Evolutionary conservation across 192 early-diverging fungal genomes (phyloP), one percentile per base, ranked within the genome.

Genomic region (Entomortierella parvispora): DNA sequence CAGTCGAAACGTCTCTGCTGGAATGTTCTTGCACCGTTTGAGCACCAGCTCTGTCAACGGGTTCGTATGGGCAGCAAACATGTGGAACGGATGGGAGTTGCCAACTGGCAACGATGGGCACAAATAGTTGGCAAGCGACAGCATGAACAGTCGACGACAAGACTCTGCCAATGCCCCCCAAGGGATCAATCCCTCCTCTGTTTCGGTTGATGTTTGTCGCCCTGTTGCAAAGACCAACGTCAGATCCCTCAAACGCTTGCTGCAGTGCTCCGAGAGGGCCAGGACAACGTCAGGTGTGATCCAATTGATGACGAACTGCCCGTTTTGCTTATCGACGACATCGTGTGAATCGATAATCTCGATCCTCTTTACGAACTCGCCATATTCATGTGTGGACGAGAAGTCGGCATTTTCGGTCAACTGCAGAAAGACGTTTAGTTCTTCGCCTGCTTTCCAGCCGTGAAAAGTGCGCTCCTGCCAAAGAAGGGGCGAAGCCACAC

Each of bases 271-370:
- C 23, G 65, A 77, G 29, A 77, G 53, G n/a, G 74, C 74, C 20
- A 77, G 66, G 54, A 68, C 61, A n/a, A 77, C 74, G n/a, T 77
- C 74, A 47, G 74, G 74, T 6, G 74, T 77, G 48, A 77, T 77
- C 74, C 74, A 77, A 42, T 77, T 77, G 48, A 77, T 77, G 60
- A 77, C 74, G 33, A 77, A 77, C 61, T 77, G 60, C 0, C 74
- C 74, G 51, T 77, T 77, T 40, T 77, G 65, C 26, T 77, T 77
- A 49, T 77, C 74, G 47, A 77, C 74, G 0, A 77, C 74, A 32
- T 77, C 74, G 43, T 77, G 74, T 34, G 74, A 77, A 43, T 77
- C 74, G 52, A 77, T 77, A 57, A 77, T 77, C 55, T 77, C 74
- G 56, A 77, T 64, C 48, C 74, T 42, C 44, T 63, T 62, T 53